These are phyloP conservation scores for Leccinum solheimii DNA, from an alignment of 1,284 basidiomycete species.

Conservation along the genomic window DNA sequence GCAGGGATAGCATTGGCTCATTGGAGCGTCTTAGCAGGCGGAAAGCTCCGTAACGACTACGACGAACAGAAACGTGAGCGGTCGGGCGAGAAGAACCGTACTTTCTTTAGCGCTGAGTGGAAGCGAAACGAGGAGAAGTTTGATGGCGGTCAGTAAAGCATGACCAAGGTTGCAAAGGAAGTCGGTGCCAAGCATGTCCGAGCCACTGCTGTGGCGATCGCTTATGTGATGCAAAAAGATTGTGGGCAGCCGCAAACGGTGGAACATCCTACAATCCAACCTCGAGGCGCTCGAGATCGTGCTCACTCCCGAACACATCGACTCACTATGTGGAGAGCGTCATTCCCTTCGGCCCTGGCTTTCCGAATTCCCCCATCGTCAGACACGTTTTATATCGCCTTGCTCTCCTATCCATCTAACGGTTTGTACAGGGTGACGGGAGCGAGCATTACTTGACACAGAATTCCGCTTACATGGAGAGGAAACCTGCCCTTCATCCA, in stretches of 20 bases:
- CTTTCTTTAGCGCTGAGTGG: slow-evolving; percentile 17
- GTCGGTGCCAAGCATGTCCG: slow-evolving; percentile 17
- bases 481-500: slow-evolving; percentile 16
- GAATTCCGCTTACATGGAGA: slow-evolving; percentile 27
- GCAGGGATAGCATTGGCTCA: slow-evolving; percentile 40
- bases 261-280: slow-evolving; percentile 53
- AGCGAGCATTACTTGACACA: slow-evolving; percentile 13
- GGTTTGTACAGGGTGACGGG: slow-evolving; percentile 32
- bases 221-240: slow-evolving; percentile 52
- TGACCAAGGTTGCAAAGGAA: slow-evolving; percentile 24
- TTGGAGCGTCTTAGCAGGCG: slow-evolving; percentile 39
- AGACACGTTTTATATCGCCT: slow-evolving; percentile 25
- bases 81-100: slow-evolving; percentile 31
- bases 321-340: slow-evolving; percentile 41
- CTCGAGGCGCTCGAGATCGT: slow-evolving; percentile 47
- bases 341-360: slow-evolving; percentile 44
- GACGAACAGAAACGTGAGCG: slow-evolving; percentile 28
- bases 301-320: slow-evolving; percentile 46
- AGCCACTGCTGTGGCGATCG: slow-evolving; percentile 40
- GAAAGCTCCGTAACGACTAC: slow-evolving; percentile 32
- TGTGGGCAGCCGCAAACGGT: slow-evolving; percentile 50
- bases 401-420: slow-evolving; percentile 21
- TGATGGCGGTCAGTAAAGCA: slow-evolving; percentile 8
- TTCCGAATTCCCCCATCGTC: slow-evolving; percentile 43
- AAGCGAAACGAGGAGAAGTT: slow-evolving; percentile 29